phyloP scores from a whole-genome alignment of 2,329 filamentous ascomycete genomes.

The Hypoxylon sp. region DNA sequence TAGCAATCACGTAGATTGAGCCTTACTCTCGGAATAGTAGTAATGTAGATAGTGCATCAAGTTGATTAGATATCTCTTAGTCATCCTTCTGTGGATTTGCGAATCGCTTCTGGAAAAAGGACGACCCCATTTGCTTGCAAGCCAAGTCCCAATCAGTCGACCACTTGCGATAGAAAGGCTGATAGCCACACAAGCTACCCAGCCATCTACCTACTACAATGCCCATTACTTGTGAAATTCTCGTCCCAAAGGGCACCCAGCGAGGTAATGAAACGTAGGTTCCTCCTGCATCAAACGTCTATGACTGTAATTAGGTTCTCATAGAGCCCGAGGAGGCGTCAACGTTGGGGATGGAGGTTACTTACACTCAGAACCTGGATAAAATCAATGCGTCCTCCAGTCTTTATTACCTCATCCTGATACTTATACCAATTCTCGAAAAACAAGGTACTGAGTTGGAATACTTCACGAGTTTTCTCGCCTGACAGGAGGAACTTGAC shows the following conservation, averaged over 20 bases:
- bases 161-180: conserved; percentile 38
- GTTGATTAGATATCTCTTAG: no score
- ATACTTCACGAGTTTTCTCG: neutral
- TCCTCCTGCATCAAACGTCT: conserved; percentile 40
- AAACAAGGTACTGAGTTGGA: conserved; percentile 20
- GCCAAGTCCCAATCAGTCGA: conserved; percentile 37
- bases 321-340: no score
- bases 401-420: conserved; percentile 33
- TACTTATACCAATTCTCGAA: conserved; percentile 49
- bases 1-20: no score
- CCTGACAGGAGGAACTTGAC: conserved; percentile 1
- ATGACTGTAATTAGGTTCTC: no score
- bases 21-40: no score
- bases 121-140: conserved; percentile 33
- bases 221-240: conserved; percentile 4
- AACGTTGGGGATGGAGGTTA: neutral
- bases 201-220: conserved; percentile 42
- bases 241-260: conserved; percentile 40
- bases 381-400: conserved; percentile 6
- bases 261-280: conserved; percentile 29
- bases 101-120: conserved; percentile 36
- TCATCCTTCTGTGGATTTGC: neutral
- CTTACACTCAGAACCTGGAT: conserved; percentile 42
- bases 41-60: no score
- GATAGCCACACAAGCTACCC: conserved; percentile 40